Percentiles rank a stretch among this genome's conserved stretches.
Evolutionary conservation across 768 basidiomycete genomes (phyloP).

Genomic region (Russula abietina): DNA sequence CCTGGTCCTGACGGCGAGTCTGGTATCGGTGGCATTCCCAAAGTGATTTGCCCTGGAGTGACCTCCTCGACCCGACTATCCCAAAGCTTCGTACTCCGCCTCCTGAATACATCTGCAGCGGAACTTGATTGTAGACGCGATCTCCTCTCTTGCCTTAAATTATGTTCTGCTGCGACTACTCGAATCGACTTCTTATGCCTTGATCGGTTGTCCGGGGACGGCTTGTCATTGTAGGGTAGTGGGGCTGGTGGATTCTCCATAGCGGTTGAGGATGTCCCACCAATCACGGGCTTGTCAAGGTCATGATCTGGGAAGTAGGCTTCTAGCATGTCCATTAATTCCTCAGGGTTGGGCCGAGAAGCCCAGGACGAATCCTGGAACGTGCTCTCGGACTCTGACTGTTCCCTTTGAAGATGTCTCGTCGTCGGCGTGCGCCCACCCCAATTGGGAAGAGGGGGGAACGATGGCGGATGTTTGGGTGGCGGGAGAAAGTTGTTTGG

Average conservation of each 20-base stretch:
- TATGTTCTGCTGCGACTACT: constrained; percentile 84
- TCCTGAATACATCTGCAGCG: constrained; percentile 51
- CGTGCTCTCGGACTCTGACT: constrained; percentile 39
- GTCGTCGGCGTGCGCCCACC: constrained; percentile 26
- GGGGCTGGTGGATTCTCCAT: constrained; percentile 43
- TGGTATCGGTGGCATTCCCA: constrained; percentile 39
- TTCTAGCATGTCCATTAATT: constrained; percentile 87
- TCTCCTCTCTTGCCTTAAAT: constrained; percentile 64
- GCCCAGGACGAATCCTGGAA: constrained; percentile 81
- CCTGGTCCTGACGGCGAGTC: constrained; percentile 48
- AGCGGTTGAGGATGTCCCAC: constrained; percentile 70
- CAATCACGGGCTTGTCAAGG: constrained; percentile 92
- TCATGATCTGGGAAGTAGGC: constrained; percentile 96
- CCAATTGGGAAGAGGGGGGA: constrained; percentile 23
- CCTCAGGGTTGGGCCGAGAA: constrained; percentile 84
- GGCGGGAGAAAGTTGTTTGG: constrained; percentile 27
- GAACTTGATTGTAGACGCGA: constrained; percentile 52
- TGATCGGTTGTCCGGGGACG: constrained; percentile 35
- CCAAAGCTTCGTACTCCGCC: constrained; percentile 94
- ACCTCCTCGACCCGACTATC: constrained; percentile 91
- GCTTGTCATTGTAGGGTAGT: constrained; percentile 25
- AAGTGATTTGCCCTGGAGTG: constrained; percentile 64
- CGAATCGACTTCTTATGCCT: constrained; percentile 88
- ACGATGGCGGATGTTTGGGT: constrained; percentile 28
- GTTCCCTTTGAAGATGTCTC: constrained; percentile 24